Percentiles rank a stretch among this genome's conserved stretches.
Evolutionary conservation across 495 filamentous ascomycete species (phyloP).

Genomic region (Penicillium lagena): DNA sequence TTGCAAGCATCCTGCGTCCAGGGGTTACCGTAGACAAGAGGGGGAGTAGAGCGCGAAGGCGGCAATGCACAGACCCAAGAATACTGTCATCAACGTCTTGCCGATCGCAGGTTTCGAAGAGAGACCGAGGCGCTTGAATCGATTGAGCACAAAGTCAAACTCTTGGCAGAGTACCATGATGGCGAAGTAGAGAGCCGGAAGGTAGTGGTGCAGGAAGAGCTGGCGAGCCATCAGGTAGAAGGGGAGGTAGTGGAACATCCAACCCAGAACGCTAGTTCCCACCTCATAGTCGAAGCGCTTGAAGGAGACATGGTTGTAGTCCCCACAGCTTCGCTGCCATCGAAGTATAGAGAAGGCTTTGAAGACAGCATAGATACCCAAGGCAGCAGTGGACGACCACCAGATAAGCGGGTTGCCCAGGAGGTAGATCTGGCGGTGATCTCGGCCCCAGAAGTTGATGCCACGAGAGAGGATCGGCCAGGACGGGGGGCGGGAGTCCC

Average conservation of each 20-base stretch:
- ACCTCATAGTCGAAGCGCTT: conserved; percentile 98
- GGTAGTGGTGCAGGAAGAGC: conserved; percentile 95
- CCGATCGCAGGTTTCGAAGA: conserved; percentile 68
- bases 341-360: conserved; percentile 83
- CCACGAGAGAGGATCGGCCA: conserved; percentile 92
- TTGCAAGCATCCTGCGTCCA: conserved; percentile 88
- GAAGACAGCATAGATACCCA: conserved; percentile 71
- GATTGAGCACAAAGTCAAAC: conserved; percentile 73
- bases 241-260: conserved; percentile 95
- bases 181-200: conserved; percentile 92
- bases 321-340: conserved; percentile 87
- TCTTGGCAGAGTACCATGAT: conserved; percentile 83
- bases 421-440: conserved; percentile 91
- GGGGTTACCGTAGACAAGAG: conserved; percentile 84
- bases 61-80: conserved; percentile 64
- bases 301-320: conserved; percentile 76
- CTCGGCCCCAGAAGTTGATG: conserved; percentile 98
- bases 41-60: conserved; percentile 84
- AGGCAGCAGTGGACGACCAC: conserved; percentile 82
- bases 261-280: conserved; percentile 82
- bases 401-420: conserved; percentile 94
- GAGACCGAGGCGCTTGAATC: conserved; percentile 60
- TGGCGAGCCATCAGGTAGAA: conserved; percentile 98
- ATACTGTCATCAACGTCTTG: conserved; percentile 57
- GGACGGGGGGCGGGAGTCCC: conserved; percentile 90